These are phyloP conservation scores for Trifolium repens DNA, from an alignment of 306 rosid species.

Conservation along the genomic window DNA sequence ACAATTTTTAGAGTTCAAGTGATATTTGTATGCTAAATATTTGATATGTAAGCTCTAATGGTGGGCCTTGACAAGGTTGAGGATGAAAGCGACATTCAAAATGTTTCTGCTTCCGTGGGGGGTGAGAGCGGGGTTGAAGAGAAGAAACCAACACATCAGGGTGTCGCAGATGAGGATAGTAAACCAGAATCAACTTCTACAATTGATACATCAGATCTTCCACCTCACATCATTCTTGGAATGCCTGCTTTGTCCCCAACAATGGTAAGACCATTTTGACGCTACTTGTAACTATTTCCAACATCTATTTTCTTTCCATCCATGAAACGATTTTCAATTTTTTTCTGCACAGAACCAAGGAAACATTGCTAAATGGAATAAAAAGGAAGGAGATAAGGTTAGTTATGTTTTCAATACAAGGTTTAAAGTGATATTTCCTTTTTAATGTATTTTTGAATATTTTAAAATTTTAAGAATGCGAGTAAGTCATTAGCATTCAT, in stretches of 20 bases:
- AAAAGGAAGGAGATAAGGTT: conserved; percentile 99
- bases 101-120: conserved; percentile 61
- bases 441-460: conserved; percentile 21
- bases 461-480: conserved; percentile 34
- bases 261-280: conserved; percentile 65
- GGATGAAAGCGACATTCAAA: conserved; percentile 80
- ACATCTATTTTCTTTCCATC: conserved; percentile 35
- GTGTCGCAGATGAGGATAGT: conserved; percentile 52
- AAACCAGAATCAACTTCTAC: conserved; percentile 61
- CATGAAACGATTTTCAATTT: conserved; percentile 34
- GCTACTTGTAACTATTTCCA: conserved; percentile 26
- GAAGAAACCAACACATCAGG: conserved; percentile 46
- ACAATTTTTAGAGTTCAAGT: conserved; percentile 23
- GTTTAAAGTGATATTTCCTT: conserved; percentile 18
- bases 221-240: conserved; percentile 76
- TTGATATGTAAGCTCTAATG: conserved; percentile 50
- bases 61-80: conserved; percentile 75
- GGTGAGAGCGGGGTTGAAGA: conserved; percentile 57
- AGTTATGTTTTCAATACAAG: conserved; percentile 49
- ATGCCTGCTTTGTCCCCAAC: conserved; percentile 99
- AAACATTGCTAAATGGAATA: conserved; percentile 82
- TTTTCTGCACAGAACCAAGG: conserved; percentile 78
- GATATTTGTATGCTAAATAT: conserved; percentile 28
- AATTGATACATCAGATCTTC: conserved; percentile 70
- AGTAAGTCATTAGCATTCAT: conserved; percentile 23